Evolutionary conservation across 345 rosid species (phyloP).

Genomic region (Dimocarpus longan): DNA sequence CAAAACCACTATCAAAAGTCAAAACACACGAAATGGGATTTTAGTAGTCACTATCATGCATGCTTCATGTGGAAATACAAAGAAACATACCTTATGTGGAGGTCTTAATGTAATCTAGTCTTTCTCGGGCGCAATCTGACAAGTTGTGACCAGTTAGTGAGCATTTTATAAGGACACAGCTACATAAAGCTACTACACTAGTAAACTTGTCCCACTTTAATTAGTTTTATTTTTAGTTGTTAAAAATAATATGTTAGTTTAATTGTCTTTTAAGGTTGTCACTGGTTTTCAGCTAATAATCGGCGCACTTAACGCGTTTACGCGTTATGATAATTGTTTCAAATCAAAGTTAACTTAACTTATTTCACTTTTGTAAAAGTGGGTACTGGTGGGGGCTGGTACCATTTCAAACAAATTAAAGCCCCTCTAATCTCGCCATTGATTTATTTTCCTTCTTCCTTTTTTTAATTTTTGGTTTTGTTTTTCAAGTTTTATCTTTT

Average conservation of each 20-base stretch:
- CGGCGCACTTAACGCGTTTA: conserved; percentile 49
- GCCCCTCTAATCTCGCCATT: conserved; percentile 18
- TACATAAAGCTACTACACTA: conserved; percentile 15
- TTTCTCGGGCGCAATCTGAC: conserved; percentile 13
- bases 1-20: background rate
- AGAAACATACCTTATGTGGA: conserved; percentile 4
- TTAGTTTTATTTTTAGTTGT: background rate
- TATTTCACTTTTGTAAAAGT: background rate
- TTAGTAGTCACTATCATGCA: conserved; percentile 2
- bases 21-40: conserved; percentile 15
- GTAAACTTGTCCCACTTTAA: background rate
- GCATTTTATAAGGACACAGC: conserved; percentile 26
- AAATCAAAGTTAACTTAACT: conserved; percentile 39
- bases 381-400: background rate
- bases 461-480: background rate
- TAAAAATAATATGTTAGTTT: no score
- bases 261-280: background rate
- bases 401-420: background rate
- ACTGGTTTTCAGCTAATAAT: background rate
- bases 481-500: background rate
- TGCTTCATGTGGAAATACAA: conserved; percentile 11
- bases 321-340: conserved; percentile 47
- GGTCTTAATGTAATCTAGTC: background rate
- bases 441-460: background rate
- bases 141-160: background rate